phyloP scores from a whole-genome alignment of 495 filamentous ascomycete species.

The Xylaria bambusicola region DNA sequence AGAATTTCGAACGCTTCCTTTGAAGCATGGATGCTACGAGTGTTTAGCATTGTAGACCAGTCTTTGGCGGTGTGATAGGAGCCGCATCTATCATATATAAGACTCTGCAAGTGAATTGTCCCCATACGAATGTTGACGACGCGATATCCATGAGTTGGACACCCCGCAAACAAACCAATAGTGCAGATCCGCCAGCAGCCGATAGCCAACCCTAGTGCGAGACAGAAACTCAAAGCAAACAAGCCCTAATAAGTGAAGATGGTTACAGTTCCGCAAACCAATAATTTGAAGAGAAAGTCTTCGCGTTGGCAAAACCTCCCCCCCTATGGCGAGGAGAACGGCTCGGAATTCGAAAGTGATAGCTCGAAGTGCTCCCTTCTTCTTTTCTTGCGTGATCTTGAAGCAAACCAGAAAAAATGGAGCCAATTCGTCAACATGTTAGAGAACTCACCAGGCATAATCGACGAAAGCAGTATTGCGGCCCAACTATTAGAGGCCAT shows the following conservation, averaged over 20 bases:
- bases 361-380: not conserved
- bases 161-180: no score
- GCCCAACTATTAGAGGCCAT: not conserved
- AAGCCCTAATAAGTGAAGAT: not conserved
- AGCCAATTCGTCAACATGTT: not conserved
- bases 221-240: not conserved
- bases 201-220: not conserved
- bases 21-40: no score
- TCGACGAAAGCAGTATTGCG: not conserved
- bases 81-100: no score
- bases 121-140: no score
- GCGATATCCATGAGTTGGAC: no score
- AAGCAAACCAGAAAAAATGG: not conserved
- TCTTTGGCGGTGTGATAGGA: no score
- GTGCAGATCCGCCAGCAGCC: not conserved
- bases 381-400: slow-evolving; percentile 4
- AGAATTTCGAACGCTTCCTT: no score
- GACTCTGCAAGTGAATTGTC: no score
- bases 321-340: not conserved
- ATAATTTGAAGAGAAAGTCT: slow-evolving; percentile 11
- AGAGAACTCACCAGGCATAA: not conserved
- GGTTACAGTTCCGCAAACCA: not conserved
- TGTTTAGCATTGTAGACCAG: no score
- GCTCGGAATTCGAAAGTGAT: not conserved
- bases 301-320: slow-evolving; percentile 3